Conservation (phyloP, 2,329 filamentous ascomycete genomes). For the Verticillium albo-atrum region DNA sequence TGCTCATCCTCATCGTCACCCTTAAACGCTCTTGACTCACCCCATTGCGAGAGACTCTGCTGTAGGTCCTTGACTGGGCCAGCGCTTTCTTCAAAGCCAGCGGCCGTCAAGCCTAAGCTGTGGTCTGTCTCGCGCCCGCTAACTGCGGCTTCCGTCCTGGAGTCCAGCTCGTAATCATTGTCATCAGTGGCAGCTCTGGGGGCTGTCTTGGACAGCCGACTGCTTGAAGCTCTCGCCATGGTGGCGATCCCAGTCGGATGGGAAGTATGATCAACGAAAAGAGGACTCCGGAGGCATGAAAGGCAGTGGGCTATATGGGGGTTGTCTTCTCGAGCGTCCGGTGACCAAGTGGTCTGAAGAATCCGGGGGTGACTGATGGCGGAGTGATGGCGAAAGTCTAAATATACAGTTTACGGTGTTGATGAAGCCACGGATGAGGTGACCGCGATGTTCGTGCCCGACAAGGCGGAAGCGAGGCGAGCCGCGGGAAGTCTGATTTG, state of each 20-base stretch:
- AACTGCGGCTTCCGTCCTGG: slow-evolving; percentile 21
- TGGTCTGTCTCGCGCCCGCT: slow-evolving; percentile 22
- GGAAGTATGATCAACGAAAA: slow-evolving; percentile 8
- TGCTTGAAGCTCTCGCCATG: slow-evolving; percentile 25
- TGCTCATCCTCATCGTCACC: slow-evolving; percentile 37
- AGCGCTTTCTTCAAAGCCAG: slow-evolving; percentile 9
- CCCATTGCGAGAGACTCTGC: slow-evolving; percentile 35
- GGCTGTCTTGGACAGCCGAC: slow-evolving; percentile 27
- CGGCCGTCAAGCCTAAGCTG: slow-evolving; percentile 11
- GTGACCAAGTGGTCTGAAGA: not conserved
- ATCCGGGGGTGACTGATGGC: not conserved
- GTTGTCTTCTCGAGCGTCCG: slow-evolving; percentile 10
- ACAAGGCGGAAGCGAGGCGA: not conserved
- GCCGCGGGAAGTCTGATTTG: too few relatives aligned
- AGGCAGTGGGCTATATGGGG: slow-evolving; percentile 13
- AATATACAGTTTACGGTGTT: not conserved
- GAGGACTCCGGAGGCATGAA: slow-evolving; percentile 3
- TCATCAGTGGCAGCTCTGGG: slow-evolving; percentile 15
- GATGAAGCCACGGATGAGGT: not conserved
- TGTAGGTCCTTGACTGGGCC: slow-evolving; percentile 26
- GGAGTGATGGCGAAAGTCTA: not conserved
- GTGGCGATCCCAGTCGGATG: not conserved
- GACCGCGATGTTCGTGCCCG: not conserved
- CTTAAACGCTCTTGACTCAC: slow-evolving; percentile 29
- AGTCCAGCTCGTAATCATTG: slow-evolving; percentile 18